These are phyloP conservation scores for Colletotrichum tropicale DNA, from an alignment of 2,329 filamentous ascomycete genomes.

Conservation along the genomic window DNA sequence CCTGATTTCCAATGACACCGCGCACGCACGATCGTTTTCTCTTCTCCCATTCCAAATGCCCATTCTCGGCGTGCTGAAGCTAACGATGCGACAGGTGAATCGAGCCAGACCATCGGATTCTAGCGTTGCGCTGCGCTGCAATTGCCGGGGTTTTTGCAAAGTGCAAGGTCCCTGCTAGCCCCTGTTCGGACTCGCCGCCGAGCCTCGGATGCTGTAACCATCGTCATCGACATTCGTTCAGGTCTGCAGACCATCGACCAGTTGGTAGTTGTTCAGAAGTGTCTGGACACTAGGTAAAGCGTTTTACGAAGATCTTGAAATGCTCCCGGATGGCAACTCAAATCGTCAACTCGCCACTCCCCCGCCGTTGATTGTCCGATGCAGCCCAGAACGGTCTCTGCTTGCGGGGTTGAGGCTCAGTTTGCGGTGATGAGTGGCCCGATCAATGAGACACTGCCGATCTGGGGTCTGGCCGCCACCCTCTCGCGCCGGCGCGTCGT, in stretches of 20 bases:
- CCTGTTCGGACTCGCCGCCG: conserved; percentile 9
- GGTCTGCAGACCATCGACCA: not conserved
- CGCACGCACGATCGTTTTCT: not conserved
- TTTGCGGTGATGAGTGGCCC: not conserved
- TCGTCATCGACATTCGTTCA: not conserved
- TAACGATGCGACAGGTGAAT: not conserved
- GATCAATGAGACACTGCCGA: not conserved
- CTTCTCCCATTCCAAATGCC: conserved; percentile 1
- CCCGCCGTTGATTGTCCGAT: not conserved
- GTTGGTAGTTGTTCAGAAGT: not conserved
- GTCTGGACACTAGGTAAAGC: not conserved
- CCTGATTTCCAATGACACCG: not conserved
- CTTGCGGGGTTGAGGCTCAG: not conserved
- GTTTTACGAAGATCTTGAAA: not conserved
- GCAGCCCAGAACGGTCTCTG: not conserved
- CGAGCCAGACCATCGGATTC: conserved; percentile 9
- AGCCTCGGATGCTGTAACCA: not conserved
- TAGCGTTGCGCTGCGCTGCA: not conserved
- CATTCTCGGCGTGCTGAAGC: not conserved
- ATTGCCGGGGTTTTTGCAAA: not conserved
- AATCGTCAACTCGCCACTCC: not conserved
- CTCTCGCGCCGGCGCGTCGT: not conserved
- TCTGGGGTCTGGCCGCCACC: conserved; percentile 4
- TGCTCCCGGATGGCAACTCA: not conserved
- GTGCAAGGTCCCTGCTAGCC: not conserved